phyloP scores from a whole-genome alignment of 805 yeast genomes.

The Candida piceae region DNA sequence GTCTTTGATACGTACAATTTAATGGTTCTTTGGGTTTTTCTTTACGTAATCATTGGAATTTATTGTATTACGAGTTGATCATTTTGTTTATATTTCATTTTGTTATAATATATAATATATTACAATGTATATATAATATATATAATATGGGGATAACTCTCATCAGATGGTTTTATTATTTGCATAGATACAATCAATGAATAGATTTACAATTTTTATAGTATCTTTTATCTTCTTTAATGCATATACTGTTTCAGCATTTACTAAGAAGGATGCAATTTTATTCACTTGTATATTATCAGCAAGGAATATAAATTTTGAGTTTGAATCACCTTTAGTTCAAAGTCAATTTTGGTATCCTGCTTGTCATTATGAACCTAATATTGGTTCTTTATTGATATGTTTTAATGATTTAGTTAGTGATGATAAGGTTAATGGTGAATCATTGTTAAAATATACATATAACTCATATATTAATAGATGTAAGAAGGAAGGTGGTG shows the following conservation, averaged over 20 bases:
- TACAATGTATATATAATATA: no score
- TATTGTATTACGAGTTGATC: no score
- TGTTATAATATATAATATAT: no score
- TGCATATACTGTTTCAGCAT: background rate
- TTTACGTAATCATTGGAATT: no score
- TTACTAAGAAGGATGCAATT: conserved; percentile 9
- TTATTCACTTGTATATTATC: conserved; percentile 21
- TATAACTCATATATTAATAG: conserved; percentile 3
- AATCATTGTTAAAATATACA: conserved; percentile 6
- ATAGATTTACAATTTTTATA: no score
- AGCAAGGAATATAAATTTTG: conserved; percentile 13
- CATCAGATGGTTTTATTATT: no score
- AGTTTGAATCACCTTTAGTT: conserved; percentile 10
- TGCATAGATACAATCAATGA: no score
- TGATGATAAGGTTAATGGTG: background rate
- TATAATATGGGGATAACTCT: no score
- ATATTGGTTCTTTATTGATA: conserved; percentile 19
- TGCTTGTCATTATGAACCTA: conserved; percentile 23
- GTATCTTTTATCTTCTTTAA: background rate
- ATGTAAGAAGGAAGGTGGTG: conserved; percentile 12
- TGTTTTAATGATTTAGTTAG: conserved; percentile 18
- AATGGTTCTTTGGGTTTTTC: no score
- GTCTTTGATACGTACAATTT: no score
- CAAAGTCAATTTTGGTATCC: conserved; percentile 19
- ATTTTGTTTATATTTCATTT: no score